Percentiles rank a stretch among this genome's conserved stretches.
phyloP scores from a whole-genome alignment of 1,284 basidiomycete genomes.

The Moesziomyces parantarcticus region DNA sequence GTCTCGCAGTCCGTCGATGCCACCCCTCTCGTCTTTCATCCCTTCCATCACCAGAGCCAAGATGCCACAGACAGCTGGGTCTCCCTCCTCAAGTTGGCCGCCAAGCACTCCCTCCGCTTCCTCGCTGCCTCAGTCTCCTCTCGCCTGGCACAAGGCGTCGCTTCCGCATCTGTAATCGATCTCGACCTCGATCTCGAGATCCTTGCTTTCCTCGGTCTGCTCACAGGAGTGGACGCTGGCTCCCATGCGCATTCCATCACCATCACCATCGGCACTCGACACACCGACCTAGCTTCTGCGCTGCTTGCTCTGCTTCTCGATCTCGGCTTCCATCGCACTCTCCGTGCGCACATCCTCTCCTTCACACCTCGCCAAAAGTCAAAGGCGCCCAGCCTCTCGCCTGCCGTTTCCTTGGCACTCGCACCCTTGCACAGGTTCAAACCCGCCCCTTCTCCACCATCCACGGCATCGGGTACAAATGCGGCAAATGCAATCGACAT shows the following conservation, averaged over 20 bases:
- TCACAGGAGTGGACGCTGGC: slow-evolving; percentile 15
- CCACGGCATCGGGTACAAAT: slow-evolving; percentile 2
- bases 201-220: slow-evolving; percentile 27
- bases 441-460: background rate
- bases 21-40: slow-evolving; percentile 27
- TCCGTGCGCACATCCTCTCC: slow-evolving; percentile 35
- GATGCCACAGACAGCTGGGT: slow-evolving; percentile 14
- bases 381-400: slow-evolving; percentile 12
- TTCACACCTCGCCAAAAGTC: slow-evolving; percentile 36
- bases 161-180: background rate
- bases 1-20: slow-evolving; percentile 17
- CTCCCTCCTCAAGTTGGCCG: slow-evolving; percentile 20
- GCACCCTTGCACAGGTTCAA: slow-evolving; percentile 35
- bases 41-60: slow-evolving; percentile 3
- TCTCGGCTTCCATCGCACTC: slow-evolving; percentile 30
- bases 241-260: slow-evolving; percentile 22
- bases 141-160: background rate
- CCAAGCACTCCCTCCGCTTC: slow-evolving; percentile 35
- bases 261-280: slow-evolving; percentile 2
- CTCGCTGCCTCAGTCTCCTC: slow-evolving; percentile 12
- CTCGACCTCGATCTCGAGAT: slow-evolving; percentile 26
- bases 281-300: slow-evolving; percentile 11
- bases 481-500: slow-evolving; percentile 16
- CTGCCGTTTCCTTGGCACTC: slow-evolving; percentile 35
- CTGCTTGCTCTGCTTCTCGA: slow-evolving; percentile 33